phyloP scores from a whole-genome alignment of 441 rosid genomes.

The Biscutella laevigata region DNA sequence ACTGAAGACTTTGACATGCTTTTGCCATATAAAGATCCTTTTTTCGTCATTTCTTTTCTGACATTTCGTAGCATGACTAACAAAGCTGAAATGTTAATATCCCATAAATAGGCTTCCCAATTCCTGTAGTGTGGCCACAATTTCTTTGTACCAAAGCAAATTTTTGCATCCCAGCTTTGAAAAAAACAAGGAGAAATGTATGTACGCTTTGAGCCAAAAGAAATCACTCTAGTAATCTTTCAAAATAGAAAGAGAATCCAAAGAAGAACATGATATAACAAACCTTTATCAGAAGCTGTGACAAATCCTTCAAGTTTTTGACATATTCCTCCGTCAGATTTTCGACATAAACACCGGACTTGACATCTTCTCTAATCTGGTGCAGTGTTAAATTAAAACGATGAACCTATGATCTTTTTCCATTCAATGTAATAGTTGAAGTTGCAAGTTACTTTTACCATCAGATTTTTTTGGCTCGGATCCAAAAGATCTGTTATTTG shows the following conservation, averaged over 20 bases:
- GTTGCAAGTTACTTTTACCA: conserved; percentile 38
- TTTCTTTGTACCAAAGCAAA: not conserved
- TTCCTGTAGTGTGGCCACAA: not conserved
- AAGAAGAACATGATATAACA: conserved; percentile 7
- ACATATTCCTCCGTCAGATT: conserved; percentile 52
- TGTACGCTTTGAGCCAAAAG: not conserved
- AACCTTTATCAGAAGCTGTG: conserved; percentile 77
- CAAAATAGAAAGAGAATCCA: not conserved
- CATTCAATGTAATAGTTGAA: conserved; percentile 1
- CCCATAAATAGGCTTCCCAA: not conserved
- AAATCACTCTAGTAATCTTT: not conserved
- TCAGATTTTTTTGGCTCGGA: conserved; percentile 80
- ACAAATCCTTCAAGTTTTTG: conserved; percentile 71
- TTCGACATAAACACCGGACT: conserved; percentile 74
- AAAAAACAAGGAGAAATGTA: not conserved
- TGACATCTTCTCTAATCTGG: conserved; percentile 96
- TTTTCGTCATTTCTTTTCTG: not conserved
- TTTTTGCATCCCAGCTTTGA: not conserved
- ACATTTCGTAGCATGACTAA: not conserved
- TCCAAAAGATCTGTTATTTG: conserved; percentile 96
- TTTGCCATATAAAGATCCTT: not conserved
- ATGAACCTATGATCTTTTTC: conserved; percentile 2
- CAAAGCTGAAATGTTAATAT: not conserved
- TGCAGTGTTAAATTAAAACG: conserved; percentile 4
- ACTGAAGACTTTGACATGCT: conserved; percentile 5